A percentile compares a stretch with the other conserved stretches of the same genome.
Evolutionary conservation across 2,329 filamentous ascomycete genomes (phyloP).

Genomic region (Paraphaeosphaeria sporulosa): DNA sequence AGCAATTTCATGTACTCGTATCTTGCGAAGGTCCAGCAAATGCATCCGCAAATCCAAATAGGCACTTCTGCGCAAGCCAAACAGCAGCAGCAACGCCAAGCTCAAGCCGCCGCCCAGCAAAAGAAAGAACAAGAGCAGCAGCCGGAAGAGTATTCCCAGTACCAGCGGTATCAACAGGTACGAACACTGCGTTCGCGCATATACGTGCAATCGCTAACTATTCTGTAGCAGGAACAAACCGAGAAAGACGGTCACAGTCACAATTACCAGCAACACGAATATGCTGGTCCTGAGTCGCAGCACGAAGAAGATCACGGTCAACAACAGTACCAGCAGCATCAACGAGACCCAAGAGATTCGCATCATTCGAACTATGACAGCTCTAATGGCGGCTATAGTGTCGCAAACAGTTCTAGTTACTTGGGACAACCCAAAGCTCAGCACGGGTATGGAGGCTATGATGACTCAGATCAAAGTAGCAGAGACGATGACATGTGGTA

Average conservation of each 20-base stretch:
- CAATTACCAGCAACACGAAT: slow-evolving; percentile 19
- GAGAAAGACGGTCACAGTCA: slow-evolving; percentile 18
- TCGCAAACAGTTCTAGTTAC: slow-evolving; percentile 47
- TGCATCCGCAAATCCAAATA: slow-evolving; percentile 95
- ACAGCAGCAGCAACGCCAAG: slow-evolving; percentile 57
- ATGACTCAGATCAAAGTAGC: slow-evolving; percentile 39
- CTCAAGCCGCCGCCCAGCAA: slow-evolving; percentile 37
- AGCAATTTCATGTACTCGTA: slow-evolving; percentile 99
- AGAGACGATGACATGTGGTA: slow-evolving; percentile 52
- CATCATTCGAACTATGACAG: slow-evolving; percentile 42
- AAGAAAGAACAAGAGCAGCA: slow-evolving; percentile 46
- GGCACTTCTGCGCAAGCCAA: slow-evolving; percentile 80
- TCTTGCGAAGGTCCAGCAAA: slow-evolving; percentile 96
- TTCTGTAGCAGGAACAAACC: slow-evolving; percentile 26
- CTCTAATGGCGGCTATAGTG: slow-evolving; percentile 45
- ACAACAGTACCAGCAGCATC: slow-evolving; percentile 32
- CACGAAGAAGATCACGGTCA: slow-evolving; percentile 25
- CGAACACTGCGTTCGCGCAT: not conserved
- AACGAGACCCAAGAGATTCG: slow-evolving; percentile 34
- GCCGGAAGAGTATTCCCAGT: slow-evolving; percentile 50
- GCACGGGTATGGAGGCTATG: slow-evolving; percentile 35
- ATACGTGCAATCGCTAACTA: slow-evolving; percentile 8
- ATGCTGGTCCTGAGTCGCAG: slow-evolving; percentile 15
- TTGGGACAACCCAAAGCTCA: slow-evolving; percentile 39
- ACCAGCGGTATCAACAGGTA: slow-evolving; percentile 50